Percentiles rank a stretch among this genome's conserved stretches.
phyloP scores from a whole-genome alignment of 2,329 filamentous ascomycete genomes.

The Bipolaris victoriae region DNA sequence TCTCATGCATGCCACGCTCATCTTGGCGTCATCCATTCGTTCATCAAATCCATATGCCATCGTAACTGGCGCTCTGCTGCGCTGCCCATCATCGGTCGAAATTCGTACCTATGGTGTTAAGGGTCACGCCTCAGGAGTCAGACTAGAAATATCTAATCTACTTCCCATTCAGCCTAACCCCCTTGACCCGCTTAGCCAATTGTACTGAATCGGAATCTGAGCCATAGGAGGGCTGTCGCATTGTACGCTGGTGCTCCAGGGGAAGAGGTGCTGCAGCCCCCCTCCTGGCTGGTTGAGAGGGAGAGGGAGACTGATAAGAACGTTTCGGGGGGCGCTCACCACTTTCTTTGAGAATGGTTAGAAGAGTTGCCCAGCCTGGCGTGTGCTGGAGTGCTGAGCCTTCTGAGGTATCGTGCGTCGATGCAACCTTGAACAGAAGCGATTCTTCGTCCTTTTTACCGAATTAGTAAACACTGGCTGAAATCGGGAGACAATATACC shows the following conservation, averaged over 20 bases:
- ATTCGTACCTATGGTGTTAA: conserved; percentile 28
- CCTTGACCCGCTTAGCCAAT: conserved; percentile 70
- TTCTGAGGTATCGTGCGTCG: conserved; percentile 78
- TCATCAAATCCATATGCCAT: conserved; percentile 7
- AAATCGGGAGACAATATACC: conserved; percentile 58
- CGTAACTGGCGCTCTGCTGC: background rate
- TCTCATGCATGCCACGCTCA: conserved; percentile 13
- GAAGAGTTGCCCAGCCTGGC: conserved; percentile 90
- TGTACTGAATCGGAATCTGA: conserved; percentile 62
- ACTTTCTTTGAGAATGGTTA: conserved; percentile 92
- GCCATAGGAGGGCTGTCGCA: conserved; percentile 38
- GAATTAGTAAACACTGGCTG: conserved; percentile 13
- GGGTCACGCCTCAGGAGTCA: conserved; percentile 24
- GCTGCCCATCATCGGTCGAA: conserved; percentile 18
- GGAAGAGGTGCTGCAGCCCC: conserved; percentile 48
- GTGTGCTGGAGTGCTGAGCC: conserved; percentile 83
- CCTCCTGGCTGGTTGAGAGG: conserved; percentile 43
- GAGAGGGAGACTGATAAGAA: conserved; percentile 40
- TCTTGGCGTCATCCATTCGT: background rate
- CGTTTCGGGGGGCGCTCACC: conserved; percentile 94
- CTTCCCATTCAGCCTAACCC: conserved; percentile 59
- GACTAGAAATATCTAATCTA: conserved; percentile 24
- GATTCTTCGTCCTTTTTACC: conserved; percentile 79
- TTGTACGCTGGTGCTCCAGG: conserved; percentile 24
- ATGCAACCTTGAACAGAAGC: conserved; percentile 84